Evolutionary conservation across 2,329 filamentous ascomycete species (phyloP).

Genomic region (Penicillium oxalicum): DNA sequence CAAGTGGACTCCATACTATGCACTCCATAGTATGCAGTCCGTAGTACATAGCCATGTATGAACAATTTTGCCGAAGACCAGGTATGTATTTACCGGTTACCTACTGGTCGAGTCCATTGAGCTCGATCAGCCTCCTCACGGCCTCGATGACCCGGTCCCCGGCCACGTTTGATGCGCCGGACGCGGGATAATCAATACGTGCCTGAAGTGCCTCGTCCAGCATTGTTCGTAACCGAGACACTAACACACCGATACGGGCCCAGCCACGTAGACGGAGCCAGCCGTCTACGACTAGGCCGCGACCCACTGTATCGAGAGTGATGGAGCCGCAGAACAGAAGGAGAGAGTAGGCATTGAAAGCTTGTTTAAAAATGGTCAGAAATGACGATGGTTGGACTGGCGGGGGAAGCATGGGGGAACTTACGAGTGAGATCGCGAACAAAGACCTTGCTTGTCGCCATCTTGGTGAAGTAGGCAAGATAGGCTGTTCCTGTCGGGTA

Average conservation of each 20-base stretch:
- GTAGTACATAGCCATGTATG: no score
- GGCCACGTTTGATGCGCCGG: conserved; percentile 44
- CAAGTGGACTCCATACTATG: no score
- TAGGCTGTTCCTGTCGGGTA: conserved; percentile 72
- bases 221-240: conserved; percentile 75
- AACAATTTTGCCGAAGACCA: no score
- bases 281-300: conserved; percentile 83
- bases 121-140: conserved; percentile 75
- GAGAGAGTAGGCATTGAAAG: conserved; percentile 83
- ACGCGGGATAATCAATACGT: conserved; percentile 69
- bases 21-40: no score
- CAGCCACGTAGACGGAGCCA: conserved; percentile 84
- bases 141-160: conserved; percentile 58
- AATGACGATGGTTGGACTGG: conserved; percentile 3
- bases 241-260: conserved; percentile 88
- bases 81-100: neutral
- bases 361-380: conserved; percentile 12
- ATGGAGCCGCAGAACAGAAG: conserved; percentile 84
- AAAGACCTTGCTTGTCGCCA: conserved; percentile 87
- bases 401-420: conserved; percentile 30
- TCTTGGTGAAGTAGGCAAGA: conserved; percentile 85
- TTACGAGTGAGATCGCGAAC: conserved; percentile 82
- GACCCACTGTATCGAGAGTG: conserved; percentile 76
- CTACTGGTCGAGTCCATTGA: conserved; percentile 71
- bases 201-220: conserved; percentile 76